Conservation (phyloP, 441 rosid species). For the Gossypium gossypioides region DNA sequence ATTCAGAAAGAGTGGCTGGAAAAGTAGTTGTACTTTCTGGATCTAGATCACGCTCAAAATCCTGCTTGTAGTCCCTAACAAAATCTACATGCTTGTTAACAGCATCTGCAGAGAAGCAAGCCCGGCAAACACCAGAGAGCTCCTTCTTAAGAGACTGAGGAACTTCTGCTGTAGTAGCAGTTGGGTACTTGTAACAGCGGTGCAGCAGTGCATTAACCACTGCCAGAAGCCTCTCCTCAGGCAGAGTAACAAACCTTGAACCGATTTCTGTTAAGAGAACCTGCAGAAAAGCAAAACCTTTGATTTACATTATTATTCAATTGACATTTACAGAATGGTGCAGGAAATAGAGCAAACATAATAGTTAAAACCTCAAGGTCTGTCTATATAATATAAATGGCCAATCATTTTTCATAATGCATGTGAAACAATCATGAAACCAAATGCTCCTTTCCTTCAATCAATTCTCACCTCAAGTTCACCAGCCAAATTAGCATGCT, state of each 20-base stretch:
- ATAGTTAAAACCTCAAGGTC: neutral
- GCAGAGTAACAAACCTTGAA: slow-evolving; percentile 88
- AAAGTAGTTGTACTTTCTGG: slow-evolving; percentile 82
- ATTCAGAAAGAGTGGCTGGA: slow-evolving; percentile 77
- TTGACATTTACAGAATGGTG: neutral
- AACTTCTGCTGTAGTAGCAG: slow-evolving; percentile 94
- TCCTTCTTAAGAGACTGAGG: slow-evolving; percentile 98
- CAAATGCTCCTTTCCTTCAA: slow-evolving; percentile 1
- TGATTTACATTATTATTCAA: neutral
- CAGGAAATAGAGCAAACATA: neutral
- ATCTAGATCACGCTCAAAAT: slow-evolving; percentile 88
- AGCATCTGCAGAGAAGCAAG: slow-evolving; percentile 98
- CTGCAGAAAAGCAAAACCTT: slow-evolving; percentile 31
- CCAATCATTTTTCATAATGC: neutral
- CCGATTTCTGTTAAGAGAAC: slow-evolving; percentile 91
- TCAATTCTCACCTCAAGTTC: slow-evolving; percentile 75
- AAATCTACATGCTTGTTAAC: slow-evolving; percentile 93
- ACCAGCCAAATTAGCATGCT: slow-evolving; percentile 86
- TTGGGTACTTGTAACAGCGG: slow-evolving; percentile 97
- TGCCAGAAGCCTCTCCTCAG: slow-evolving; percentile 96
- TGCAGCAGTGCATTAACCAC: slow-evolving; percentile 98
- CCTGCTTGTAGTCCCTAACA: slow-evolving; percentile 95
- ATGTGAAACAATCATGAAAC: slow-evolving; percentile 3
- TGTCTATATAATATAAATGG: neutral
- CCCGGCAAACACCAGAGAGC: slow-evolving; percentile 96